Evolutionary conservation across 1,284 basidiomycete species (phyloP).

Genomic region (Leucoagaricus sp.): DNA sequence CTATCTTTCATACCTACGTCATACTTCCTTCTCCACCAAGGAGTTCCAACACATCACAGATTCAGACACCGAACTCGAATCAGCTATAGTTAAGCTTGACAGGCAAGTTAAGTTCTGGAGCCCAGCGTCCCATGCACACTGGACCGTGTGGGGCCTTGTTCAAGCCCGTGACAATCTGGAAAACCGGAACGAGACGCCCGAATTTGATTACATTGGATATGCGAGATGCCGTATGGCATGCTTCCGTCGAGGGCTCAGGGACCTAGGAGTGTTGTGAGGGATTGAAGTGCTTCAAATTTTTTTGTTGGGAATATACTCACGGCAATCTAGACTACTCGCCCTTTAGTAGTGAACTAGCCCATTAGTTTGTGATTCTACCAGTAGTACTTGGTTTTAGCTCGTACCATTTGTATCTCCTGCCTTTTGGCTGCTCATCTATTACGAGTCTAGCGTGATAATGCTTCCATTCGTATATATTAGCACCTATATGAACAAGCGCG

Average conservation of each 20-base stretch:
- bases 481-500: constrained; percentile 21
- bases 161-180: constrained; percentile 84
- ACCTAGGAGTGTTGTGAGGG: constrained; percentile 43
- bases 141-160: constrained; percentile 91
- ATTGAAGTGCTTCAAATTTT: constrained; percentile 15
- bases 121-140: constrained; percentile 85
- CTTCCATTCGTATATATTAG: constrained; percentile 16
- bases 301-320: constrained; percentile 11
- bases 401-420: neutral
- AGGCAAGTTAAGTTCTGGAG: constrained; percentile 83
- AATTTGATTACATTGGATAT: constrained; percentile 81
- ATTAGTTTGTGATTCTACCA: too few relatives aligned
- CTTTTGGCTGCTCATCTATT: neutral
- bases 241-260: constrained; percentile 59
- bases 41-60: constrained; percentile 27
- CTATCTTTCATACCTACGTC: constrained; percentile 79
- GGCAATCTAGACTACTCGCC: neutral
- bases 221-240: constrained; percentile 62
- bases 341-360: neutral
- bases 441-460: constrained; percentile 14
- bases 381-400: too few relatives aligned
- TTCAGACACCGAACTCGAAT: constrained; percentile 36
- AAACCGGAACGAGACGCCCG: constrained; percentile 40
- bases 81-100: constrained; percentile 57
- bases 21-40: constrained; percentile 28